A percentile compares a stretch with the other conserved stretches of the same genome.
These are phyloP conservation scores for Silybum marianum DNA, from an alignment of 129 eudicot species.

Conservation along the genomic window DNA sequence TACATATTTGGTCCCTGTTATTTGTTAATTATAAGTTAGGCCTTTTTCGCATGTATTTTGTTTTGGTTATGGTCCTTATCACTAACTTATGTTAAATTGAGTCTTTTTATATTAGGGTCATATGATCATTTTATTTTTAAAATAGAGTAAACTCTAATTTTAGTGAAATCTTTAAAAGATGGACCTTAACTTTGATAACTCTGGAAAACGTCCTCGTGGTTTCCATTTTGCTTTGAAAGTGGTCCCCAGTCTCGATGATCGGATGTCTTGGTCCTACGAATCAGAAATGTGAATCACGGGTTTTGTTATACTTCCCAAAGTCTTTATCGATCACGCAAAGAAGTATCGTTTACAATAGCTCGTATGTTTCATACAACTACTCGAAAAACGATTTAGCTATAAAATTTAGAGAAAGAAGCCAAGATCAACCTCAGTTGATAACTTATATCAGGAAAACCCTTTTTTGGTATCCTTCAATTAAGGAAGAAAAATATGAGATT, in stretches of 20 bases:
- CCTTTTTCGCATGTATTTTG: too few relatives aligned
- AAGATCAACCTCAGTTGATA: slow-evolving; percentile 25
- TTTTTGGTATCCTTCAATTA: slow-evolving; percentile 21
- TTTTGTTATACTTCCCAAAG: too few relatives aligned
- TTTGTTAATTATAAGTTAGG: neutral
- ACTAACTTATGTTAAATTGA: neutral
- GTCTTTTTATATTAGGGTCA: neutral
- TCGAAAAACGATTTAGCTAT: slow-evolving; percentile 27
- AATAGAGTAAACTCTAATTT: too few relatives aligned
- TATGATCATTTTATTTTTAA: neutral
- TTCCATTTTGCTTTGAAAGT: too few relatives aligned
- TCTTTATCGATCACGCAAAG: too few relatives aligned
- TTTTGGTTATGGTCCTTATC: neutral
- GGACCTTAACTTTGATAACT: too few relatives aligned
- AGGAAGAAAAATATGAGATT: slow-evolving; percentile 6
- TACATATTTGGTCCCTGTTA: neutral
- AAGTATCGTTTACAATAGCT: slow-evolving; percentile 15
- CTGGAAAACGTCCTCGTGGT: too few relatives aligned
- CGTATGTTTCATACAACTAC: slow-evolving; percentile 37
- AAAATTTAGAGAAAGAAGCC: slow-evolving; percentile 23
- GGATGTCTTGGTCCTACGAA: too few relatives aligned
- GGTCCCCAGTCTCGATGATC: too few relatives aligned
- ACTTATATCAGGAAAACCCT: slow-evolving; percentile 20
- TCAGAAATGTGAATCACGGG: too few relatives aligned
- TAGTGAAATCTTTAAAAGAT: too few relatives aligned